A percentile compares a stretch with the other conserved stretches of the same genome.
phyloP scores from a whole-genome alignment of 371 early-diverging fungal species.

The Apophysomyces sp. region DNA sequence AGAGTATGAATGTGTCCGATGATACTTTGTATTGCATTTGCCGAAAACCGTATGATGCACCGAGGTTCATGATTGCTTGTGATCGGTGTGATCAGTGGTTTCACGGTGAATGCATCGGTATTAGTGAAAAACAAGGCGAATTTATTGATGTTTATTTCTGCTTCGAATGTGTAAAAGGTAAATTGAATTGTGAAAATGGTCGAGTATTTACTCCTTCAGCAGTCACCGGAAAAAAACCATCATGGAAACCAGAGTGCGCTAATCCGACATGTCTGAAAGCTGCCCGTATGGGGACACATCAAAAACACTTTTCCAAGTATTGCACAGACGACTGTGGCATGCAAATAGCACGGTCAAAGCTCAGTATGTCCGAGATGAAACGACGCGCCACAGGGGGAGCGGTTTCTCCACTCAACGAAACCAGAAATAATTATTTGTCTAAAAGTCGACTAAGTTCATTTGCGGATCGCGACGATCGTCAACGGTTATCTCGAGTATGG shows the following conservation, averaged over 20 bases:
- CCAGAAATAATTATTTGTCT: neutral
- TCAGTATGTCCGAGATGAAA: slow-evolving; percentile 34
- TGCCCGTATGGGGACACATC: slow-evolving; percentile 27
- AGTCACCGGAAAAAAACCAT: slow-evolving; percentile 48
- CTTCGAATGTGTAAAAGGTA: slow-evolving; percentile 47
- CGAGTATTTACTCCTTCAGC: neutral
- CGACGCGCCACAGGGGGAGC: slow-evolving; percentile 6
- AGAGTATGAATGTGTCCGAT: neutral
- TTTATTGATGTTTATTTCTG: slow-evolving; percentile 62
- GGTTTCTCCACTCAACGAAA: slow-evolving; percentile 11
- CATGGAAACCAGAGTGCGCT: slow-evolving; percentile 51
- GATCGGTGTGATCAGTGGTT: slow-evolving; percentile 68
- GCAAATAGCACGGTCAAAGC: slow-evolving; percentile 40
- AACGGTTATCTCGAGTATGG: slow-evolving; percentile 18
- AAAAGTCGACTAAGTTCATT: slow-evolving; percentile 13
- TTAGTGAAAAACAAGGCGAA: slow-evolving; percentile 56
- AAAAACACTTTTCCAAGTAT: slow-evolving; percentile 37
- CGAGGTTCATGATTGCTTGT: slow-evolving; percentile 66
- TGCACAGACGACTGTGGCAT: slow-evolving; percentile 40
- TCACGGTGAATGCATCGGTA: slow-evolving; percentile 67
- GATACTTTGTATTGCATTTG: slow-evolving; percentile 56
- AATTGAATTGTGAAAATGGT: neutral
- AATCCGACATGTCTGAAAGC: slow-evolving; percentile 42
- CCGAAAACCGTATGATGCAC: slow-evolving; percentile 48
- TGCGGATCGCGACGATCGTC: slow-evolving; percentile 32